Base-by-base conservation (phyloP, 805 yeast species). In the Saccharomyces kudriavzevii region DNA sequence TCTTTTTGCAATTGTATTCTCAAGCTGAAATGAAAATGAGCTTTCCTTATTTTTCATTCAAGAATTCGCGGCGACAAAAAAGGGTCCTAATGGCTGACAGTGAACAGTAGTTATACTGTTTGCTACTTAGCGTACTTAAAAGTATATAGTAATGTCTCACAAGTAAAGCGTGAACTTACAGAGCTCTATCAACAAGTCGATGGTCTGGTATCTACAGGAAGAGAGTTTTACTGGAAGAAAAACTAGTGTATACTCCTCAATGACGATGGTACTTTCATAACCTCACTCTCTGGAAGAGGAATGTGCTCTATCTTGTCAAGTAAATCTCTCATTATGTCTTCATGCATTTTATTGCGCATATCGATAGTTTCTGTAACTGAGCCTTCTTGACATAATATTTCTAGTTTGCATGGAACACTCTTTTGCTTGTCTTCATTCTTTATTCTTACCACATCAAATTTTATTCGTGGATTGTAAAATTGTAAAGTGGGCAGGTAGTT, bases 381-480 rank as follows among this genome's bases (percentile, higher is more conserved):
- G 2, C 64, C 62, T 5, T 61, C 61, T 4, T 52, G 54, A 4
- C 56, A 63, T 17, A 66, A 40, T 22, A 61, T 53, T 50, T 63
- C 66, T 48, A 62, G 50, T 27, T 26, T 57, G 50, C 68, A 64
- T n/a, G 68, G 74, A 45, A 61, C 69, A 45, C 56, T 58, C 9
- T 53, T 54, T 30, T 62, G 65, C 27, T 54, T 54, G 50, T 62
- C 54, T n/a, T 55, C 55, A 49, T 71, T 66, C 43, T 74, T 72
- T 47, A 86, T 75, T 59, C 90, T 75, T 13, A 77, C 72, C 35
- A 89, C 84, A 25, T 77, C 75, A 53, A 89, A 81, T 25, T 81
- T 77, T 27, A 87, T 64, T 47, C 74, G 72, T n/a, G 92, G 91
- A 68, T 90, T 90, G 72, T 89, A 91, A 69, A 87, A 90, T 66